Base-by-base conservation (phyloP, 306 rosid genomes). In the apple (Malus domestica) region DNA sequence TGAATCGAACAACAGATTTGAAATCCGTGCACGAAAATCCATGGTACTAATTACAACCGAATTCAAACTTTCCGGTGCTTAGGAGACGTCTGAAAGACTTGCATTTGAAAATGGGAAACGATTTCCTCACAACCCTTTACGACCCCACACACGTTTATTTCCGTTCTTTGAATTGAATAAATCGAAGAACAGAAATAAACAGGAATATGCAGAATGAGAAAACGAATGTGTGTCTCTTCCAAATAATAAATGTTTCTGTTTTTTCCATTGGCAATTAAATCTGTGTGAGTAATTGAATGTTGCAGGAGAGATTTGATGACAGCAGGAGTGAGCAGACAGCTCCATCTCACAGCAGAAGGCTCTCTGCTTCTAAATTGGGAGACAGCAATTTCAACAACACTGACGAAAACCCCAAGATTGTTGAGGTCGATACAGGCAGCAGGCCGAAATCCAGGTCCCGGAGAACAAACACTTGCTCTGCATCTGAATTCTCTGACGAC, bases 391-490 rank as follows among this genome's bases (percentile, higher is more conserved):
- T 49, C 55, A 15, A 15, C 7, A 16, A 46, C 76, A 65, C 82
- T 55, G 96, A 92, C 32, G 96, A 74, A 51, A 86, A 88, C 60
- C 93, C 98, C 51, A 93, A 91, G 78, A 91, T 91, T 66, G 90
- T 93, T 80, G 98, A 93, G 86, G 85, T 93, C 18, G 98, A 93
- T 70, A 88, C 93, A 19, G 88, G 93, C 19, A 80, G 93, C 14
- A 83, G 93, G 80, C 92, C 96, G 3, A 93, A 88, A 67, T 89
- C 93, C 27, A 82, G 91, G 83, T 91, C 93, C 33, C 86, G 92
- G 5, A 83, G 93, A 40, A 85, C 90, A 71, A 91, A 90, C 96
- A 83, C 86, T 16, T 16, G 55, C 8, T 88, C 94, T 40, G 76
- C 80, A 20, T 93, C 88, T 19, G 93, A 87, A 80, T 85, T 85